These are phyloP conservation scores for Zostera marina DNA, from an alignment of 116 monocot genomes.

Conservation along the genomic window DNA sequence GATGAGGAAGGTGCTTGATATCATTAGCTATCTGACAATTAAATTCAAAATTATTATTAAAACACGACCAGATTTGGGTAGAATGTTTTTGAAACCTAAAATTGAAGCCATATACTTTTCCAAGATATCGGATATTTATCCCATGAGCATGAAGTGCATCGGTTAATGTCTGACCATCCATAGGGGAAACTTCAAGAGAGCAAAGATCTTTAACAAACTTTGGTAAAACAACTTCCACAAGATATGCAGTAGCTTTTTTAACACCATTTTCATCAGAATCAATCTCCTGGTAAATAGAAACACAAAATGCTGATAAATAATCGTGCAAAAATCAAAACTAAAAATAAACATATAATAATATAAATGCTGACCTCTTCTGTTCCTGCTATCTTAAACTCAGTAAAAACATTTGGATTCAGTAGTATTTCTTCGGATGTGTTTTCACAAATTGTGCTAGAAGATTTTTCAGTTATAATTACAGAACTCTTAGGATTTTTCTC, in stretches of 20 bases:
- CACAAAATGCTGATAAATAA: neutral
- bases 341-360: neutral
- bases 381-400: constrained; percentile 80
- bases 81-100: neutral
- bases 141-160: constrained; percentile 89
- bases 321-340: neutral
- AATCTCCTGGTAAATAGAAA: constrained; percentile 44
- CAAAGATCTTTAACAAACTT: constrained; percentile 94
- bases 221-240: constrained; percentile 59
- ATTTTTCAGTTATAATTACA: constrained; percentile 8
- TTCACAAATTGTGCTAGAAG: constrained; percentile 6
- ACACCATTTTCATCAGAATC: constrained; percentile 74
- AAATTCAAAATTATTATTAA: constrained; percentile 7
- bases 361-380: constrained; percentile 40
- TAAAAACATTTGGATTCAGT: constrained; percentile 94
- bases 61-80: neutral
- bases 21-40: constrained; percentile 52
- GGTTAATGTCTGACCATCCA: constrained; percentile 95
- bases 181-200: constrained; percentile 79
- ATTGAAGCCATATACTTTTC: constrained; percentile 37
- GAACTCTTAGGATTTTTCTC: constrained; percentile 10
- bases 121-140: constrained; percentile 93
- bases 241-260: constrained; percentile 65
- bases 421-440: constrained; percentile 25
- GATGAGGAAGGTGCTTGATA: constrained; percentile 73